Conservation (phyloP, 805 yeast genomes). For the Starmerella stigmatis region DNA sequence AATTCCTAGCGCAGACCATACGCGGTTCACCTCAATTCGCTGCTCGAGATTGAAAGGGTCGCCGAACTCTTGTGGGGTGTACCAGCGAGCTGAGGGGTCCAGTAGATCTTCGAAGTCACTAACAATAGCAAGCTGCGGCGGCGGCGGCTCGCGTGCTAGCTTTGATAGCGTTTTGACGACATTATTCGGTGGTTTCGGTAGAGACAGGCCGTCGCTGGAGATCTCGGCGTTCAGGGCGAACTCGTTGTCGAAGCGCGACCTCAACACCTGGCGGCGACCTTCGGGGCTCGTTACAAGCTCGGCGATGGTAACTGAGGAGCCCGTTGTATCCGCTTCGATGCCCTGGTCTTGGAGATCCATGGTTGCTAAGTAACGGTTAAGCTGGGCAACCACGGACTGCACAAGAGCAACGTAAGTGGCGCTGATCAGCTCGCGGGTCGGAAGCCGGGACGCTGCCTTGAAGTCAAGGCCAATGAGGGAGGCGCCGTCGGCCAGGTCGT, state of each 20-base stretch:
- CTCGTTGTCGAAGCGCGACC: conserved; percentile 31
- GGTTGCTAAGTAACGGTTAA: conserved; percentile 30
- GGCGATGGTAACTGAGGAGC: conserved; percentile 32
- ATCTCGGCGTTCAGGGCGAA: conserved; percentile 33
- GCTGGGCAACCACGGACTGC: conserved; percentile 28
- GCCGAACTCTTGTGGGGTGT: conserved; percentile 12
- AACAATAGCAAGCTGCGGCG: conserved; percentile 16
- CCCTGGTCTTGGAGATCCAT: conserved; percentile 26
- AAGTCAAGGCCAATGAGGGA: conserved; percentile 33
- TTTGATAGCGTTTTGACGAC: conserved; percentile 19
- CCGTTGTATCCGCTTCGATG: conserved; percentile 22
- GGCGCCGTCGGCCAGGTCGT: conserved; percentile 35
- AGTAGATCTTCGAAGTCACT: conserved; percentile 21
- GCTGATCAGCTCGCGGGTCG: conserved; percentile 28
- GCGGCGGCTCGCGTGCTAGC: conserved; percentile 9
- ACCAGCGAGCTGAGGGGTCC: conserved; percentile 26
- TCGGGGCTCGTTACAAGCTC: conserved; percentile 26
- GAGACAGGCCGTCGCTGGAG: conserved; percentile 31
- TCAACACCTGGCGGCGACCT: conserved; percentile 25
- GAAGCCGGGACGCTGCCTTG: conserved; percentile 21
- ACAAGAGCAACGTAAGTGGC: conserved; percentile 31
- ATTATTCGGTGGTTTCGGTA: conserved; percentile 26
- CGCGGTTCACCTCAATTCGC: conserved; percentile 28
- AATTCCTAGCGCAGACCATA: conserved; percentile 31
- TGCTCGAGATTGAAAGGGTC: conserved; percentile 23